phyloP scores from a whole-genome alignment of 352 stramenopile genomes.

The Phytopythium delawarense region DNA sequence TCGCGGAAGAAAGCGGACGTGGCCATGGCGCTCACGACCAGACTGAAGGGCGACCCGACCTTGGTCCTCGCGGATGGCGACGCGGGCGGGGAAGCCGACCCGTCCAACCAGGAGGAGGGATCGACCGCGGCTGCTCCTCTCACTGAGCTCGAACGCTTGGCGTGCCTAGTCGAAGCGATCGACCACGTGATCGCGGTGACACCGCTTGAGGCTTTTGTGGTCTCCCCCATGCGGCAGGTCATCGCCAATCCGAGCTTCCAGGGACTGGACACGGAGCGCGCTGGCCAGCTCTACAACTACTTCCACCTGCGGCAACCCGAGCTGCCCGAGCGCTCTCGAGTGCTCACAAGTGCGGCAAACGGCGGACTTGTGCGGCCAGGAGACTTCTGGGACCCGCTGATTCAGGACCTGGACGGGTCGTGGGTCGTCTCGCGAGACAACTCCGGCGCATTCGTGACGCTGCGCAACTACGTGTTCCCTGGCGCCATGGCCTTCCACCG shows the following conservation, averaged over 20 bases:
- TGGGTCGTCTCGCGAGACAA: slow-evolving; percentile 68
- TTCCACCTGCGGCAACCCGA: slow-evolving; percentile 73
- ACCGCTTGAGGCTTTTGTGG: slow-evolving; percentile 60
- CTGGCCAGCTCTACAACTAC: slow-evolving; percentile 64
- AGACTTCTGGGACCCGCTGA: slow-evolving; percentile 67
- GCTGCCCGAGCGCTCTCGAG: slow-evolving; percentile 48
- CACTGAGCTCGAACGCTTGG: slow-evolving; percentile 71
- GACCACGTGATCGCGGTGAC: slow-evolving; percentile 54
- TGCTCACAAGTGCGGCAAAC: slow-evolving; percentile 29
- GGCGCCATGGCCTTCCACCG: slow-evolving; percentile 65
- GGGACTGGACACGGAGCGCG: slow-evolving; percentile 60
- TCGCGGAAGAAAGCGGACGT: slow-evolving; percentile 51
- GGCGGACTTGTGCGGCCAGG: slow-evolving; percentile 59
- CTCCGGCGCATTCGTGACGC: slow-evolving; percentile 46
- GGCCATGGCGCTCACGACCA: slow-evolving; percentile 36
- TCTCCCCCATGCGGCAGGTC: slow-evolving; percentile 66
- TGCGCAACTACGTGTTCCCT: slow-evolving; percentile 65
- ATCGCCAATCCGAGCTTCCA: slow-evolving; percentile 65
- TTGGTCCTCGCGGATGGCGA: slow-evolving; percentile 46
- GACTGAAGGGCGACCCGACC: slow-evolving; percentile 65
- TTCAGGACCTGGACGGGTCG: slow-evolving; percentile 58
- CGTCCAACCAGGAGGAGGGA: slow-evolving; percentile 8
- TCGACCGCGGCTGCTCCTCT: slow-evolving; percentile 19
- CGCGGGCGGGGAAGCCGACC: not conserved
- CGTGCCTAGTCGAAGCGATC: slow-evolving; percentile 61